phyloP scores from a whole-genome alignment of 768 basidiomycete genomes.

The Lanmaoa rubissima region DNA sequence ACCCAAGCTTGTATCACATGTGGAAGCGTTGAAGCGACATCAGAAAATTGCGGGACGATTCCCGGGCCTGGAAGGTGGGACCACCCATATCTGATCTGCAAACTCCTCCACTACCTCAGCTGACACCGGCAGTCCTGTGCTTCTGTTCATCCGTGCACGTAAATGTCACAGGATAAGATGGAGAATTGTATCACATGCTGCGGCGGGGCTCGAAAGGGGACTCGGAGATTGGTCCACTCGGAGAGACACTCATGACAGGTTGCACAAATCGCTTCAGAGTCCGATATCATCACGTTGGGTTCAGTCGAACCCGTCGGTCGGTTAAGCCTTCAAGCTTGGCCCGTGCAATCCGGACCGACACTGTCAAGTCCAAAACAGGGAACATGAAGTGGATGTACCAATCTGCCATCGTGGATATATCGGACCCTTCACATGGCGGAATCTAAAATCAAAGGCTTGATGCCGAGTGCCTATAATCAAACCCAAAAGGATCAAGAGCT shows the following conservation, averaged over 20 bases:
- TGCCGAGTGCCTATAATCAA: neutral
- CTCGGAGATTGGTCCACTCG: no score
- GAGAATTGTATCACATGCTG: no score
- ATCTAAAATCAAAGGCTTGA: neutral
- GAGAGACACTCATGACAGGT: neutral
- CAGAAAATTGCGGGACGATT: neutral
- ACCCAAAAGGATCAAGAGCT: slow-evolving; percentile 2
- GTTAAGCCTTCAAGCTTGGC: neutral
- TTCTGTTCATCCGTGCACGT: no score
- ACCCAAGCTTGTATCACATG: no score
- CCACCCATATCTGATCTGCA: no score
- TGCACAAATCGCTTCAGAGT: neutral
- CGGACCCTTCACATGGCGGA: no score
- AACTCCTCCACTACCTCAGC: no score
- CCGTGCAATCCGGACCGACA: neutral
- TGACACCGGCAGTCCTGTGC: no score
- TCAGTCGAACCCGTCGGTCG: neutral
- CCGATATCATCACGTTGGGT: neutral
- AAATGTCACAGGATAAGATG: no score
- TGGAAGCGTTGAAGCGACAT: no score
- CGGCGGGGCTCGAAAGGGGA: no score
- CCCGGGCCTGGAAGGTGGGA: no score
- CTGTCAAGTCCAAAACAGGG: neutral
- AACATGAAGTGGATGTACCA: neutral
- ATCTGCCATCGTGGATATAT: neutral